Evolutionary conservation across 140 eudicot species (phyloP), one percentile per base, ranked within the genome.

Genomic region (Cichorium intybus): DNA sequence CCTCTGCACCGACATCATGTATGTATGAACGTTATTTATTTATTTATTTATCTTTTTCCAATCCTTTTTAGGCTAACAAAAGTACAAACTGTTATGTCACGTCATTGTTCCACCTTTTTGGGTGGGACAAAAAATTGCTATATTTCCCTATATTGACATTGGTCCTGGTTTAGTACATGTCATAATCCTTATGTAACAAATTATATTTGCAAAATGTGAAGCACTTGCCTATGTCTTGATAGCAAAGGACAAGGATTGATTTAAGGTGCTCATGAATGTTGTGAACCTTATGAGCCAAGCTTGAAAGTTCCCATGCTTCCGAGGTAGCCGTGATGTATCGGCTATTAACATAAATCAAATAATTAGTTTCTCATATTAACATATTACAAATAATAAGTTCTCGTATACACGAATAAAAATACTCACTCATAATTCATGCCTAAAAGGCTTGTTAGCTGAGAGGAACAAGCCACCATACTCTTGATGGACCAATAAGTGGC

Each of bases 401-500:
- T 22, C 27, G n/a, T n/a, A n/a, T n/a, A n/a, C n/a, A n/a, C 7
- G 7, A 41, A 41, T 4, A 2, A 41, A 41, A 41, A 14, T 4
- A 20, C 92, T 75, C 86, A 93, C 97, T 85, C 86, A 24, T 80
- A 69, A 20, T 80, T 84, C 87, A 81, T 81, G 74, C 94, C 95
- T 29, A 86, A 62, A 28, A 86, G 87, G 74, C 88, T 75, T 4
- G 92, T 80, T 33, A 88, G 69, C 64, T 89, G 95, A 21, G 99
- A 71, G 1, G 84, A 73, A 24, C 94, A 83, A 46, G 86, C 90
- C 63, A 93, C 90, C 84, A 84, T 73, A 69, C 99, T 88, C 60
- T 94, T 63, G 64, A 93, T 80, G 37, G 87, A 78, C 99, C 99
- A 93, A 63, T 93, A 93, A 45, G 82, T 94, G n/a, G 97, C 99